phyloP scores from a whole-genome alignment of 2,329 filamentous ascomycete species.

The Fusarium sp. region DNA sequence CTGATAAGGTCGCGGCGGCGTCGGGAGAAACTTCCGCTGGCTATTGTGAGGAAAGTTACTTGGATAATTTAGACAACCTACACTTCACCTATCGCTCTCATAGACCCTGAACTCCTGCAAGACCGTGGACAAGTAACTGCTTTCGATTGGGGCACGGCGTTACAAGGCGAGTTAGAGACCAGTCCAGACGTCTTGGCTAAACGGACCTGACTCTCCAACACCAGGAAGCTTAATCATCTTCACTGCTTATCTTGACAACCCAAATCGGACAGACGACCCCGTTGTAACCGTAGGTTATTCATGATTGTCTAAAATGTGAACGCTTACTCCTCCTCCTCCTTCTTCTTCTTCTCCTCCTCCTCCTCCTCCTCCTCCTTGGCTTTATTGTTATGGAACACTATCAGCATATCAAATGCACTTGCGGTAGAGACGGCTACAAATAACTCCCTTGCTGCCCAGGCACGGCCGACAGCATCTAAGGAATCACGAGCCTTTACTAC shows the following conservation, averaged over 20 bases:
- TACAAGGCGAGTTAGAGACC: not conserved
- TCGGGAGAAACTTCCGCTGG: constrained; percentile 9
- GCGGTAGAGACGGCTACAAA: not conserved
- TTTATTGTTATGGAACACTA: not conserved
- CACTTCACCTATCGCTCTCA: not conserved
- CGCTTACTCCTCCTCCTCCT: not conserved
- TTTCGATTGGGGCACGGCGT: not conserved
- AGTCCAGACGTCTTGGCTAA: constrained; percentile 10
- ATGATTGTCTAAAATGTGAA: not conserved
- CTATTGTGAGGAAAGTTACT: constrained; percentile 3
- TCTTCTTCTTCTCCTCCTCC: not conserved
- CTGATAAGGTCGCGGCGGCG: constrained; percentile 41
- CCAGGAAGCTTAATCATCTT: constrained; percentile 33
- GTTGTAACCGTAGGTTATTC: not conserved
- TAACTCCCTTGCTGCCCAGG: not conserved
- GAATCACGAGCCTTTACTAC: constrained; percentile 46
- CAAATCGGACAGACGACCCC: constrained; percentile 2
- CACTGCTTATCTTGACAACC: not conserved
- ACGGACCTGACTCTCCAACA: not conserved
- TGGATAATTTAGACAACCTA: not conserved
- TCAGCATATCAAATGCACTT: not conserved
- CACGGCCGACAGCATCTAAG: not conserved
- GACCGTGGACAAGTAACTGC: not conserved
- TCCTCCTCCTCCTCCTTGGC: no score
- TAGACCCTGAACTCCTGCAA: not conserved